Percentiles rank a stretch among this genome's conserved stretches.
Evolutionary conservation across 495 filamentous ascomycete species (phyloP).

Genomic region (Evernia prunastri): DNA sequence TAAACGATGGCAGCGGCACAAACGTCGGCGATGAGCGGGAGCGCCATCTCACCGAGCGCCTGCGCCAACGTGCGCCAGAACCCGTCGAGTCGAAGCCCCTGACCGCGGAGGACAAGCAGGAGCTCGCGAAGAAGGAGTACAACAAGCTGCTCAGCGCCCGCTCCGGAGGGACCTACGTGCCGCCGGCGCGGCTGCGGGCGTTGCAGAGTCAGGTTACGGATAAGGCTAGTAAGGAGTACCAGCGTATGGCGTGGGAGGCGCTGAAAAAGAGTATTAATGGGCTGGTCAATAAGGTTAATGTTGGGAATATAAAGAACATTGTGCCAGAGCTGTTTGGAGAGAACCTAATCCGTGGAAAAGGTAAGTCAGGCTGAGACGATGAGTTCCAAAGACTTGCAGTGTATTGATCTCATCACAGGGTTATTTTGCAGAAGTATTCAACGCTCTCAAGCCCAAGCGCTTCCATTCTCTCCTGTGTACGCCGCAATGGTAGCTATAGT

Average conservation of each 20-base stretch:
- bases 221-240: constrained; percentile 92
- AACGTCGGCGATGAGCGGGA: constrained; percentile 54
- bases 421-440: constrained; percentile 93
- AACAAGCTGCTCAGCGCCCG: constrained; percentile 84
- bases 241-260: constrained; percentile 98
- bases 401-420: constrained; percentile 36
- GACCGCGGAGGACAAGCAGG: constrained; percentile 79
- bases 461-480: constrained; percentile 93
- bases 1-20: constrained; percentile 49
- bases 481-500: constrained; percentile 93
- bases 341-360: constrained; percentile 79
- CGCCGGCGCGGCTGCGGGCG: constrained; percentile 81
- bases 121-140: constrained; percentile 79
- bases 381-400: background rate
- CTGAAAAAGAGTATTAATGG: constrained; percentile 99
- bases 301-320: constrained; percentile 94
- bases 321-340: constrained; percentile 92
- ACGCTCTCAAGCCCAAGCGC: constrained; percentile 94
- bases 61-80: constrained; percentile 49
- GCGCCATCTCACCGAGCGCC: constrained; percentile 54
- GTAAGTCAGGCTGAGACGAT: background rate
- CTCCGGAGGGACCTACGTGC: constrained; percentile 92
- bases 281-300: constrained; percentile 97
- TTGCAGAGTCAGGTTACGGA: constrained; percentile 96
- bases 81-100: constrained; percentile 50